Evolutionary conservation across 2,329 filamentous ascomycete genomes (phyloP).

Genomic region (Acrocalymma vagum): DNA sequence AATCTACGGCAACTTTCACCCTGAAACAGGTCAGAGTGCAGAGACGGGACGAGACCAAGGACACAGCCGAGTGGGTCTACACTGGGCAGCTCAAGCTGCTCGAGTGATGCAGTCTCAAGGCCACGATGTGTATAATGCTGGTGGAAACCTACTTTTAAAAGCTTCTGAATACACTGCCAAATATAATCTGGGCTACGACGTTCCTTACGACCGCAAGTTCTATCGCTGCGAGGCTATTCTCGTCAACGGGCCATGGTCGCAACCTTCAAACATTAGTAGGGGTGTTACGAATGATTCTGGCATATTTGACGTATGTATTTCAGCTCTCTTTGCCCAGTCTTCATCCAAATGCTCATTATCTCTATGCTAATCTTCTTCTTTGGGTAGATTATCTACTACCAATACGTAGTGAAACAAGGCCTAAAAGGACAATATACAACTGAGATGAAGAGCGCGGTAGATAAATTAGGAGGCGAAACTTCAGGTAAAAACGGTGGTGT

Average conservation of each 20-base stretch:
- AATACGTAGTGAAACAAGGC: no score
- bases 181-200: conserved; percentile 47
- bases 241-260: conserved; percentile 52
- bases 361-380: no score
- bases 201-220: conserved; percentile 46
- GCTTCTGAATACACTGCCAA: conserved; percentile 51
- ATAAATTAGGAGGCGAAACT: no score
- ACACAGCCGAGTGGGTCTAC: conserved; percentile 32
- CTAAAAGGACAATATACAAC: no score
- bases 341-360: no score
- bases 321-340: no score
- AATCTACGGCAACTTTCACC: conserved; percentile 34
- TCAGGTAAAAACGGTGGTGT: no score
- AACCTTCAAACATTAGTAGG: no score
- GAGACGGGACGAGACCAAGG: conserved; percentile 52
- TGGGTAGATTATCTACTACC: no score
- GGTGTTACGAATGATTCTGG: no score
- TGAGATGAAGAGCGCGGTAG: no score
- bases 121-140: conserved; percentile 42
- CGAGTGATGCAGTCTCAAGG: conserved; percentile 48
- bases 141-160: conserved; percentile 44
- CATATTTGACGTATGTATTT: no score
- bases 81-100: conserved; percentile 47
- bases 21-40: conserved; percentile 44
- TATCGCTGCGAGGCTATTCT: conserved; percentile 52